Percentiles rank a stretch among this genome's conserved stretches.
Evolutionary conservation across 805 yeast genomes (phyloP).

Genomic region (Starmerella apis): DNA sequence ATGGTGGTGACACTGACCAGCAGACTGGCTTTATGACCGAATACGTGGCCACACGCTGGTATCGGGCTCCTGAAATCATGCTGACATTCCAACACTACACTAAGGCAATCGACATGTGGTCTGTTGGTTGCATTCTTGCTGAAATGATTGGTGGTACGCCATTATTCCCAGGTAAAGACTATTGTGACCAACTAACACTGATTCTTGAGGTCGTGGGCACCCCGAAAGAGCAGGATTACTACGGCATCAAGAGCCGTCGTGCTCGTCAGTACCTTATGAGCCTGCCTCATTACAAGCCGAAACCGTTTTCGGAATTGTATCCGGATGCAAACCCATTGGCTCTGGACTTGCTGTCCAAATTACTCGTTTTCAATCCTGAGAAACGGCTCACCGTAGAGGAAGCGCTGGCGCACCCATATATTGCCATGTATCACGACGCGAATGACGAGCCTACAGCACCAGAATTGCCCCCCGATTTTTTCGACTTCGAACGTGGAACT

Average conservation of each 20-base stretch:
- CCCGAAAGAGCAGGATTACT: slow-evolving; percentile 62
- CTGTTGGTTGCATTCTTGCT: slow-evolving; percentile 93
- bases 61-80: slow-evolving; percentile 97
- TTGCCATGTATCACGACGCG: slow-evolving; percentile 86
- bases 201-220: slow-evolving; percentile 85
- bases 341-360: slow-evolving; percentile 60
- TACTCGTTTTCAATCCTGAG: slow-evolving; percentile 81
- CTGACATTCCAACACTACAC: slow-evolving; percentile 87
- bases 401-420: slow-evolving; percentile 81
- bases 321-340: slow-evolving; percentile 85
- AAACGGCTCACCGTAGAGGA: slow-evolving; percentile 77
- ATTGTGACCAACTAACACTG: slow-evolving; percentile 87
- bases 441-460: slow-evolving; percentile 57
- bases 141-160: slow-evolving; percentile 88
- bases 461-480: slow-evolving; percentile 75
- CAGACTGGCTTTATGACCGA: slow-evolving; percentile 93
- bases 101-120: slow-evolving; percentile 95
- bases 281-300: slow-evolving; percentile 47
- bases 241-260: slow-evolving; percentile 67
- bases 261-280: slow-evolving; percentile 88
- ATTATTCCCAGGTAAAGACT: slow-evolving; percentile 87
- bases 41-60: slow-evolving; percentile 98
- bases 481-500: slow-evolving; percentile 57
- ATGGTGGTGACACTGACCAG: slow-evolving; percentile 56
- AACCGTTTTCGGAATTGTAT: slow-evolving; percentile 36